phyloP scores from a whole-genome alignment of 768 basidiomycete genomes.

The Imleria badia region DNA sequence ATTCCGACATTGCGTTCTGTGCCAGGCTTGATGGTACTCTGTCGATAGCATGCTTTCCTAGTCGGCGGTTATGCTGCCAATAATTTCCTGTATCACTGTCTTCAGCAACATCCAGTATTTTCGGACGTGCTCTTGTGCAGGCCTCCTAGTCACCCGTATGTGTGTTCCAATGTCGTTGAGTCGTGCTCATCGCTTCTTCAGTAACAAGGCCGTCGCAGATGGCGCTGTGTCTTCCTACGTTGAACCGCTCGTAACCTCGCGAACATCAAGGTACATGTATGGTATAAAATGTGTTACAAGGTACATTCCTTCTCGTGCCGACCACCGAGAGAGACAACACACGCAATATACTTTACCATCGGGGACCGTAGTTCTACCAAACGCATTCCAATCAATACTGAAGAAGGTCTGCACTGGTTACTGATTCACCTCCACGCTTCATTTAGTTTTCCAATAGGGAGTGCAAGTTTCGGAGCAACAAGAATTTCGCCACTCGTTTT shows the following conservation, averaged over 20 bases:
- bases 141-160: slow-evolving; percentile 49
- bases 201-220: slow-evolving; percentile 1
- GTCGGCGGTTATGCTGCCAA: slow-evolving; percentile 52
- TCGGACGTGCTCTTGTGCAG: slow-evolving; percentile 37
- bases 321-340: slow-evolving; percentile 35
- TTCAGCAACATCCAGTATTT: slow-evolving; percentile 29
- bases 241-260: slow-evolving; percentile 44
- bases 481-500: slow-evolving; percentile 18
- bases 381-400: slow-evolving; percentile 40
- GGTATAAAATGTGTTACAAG: slow-evolving; percentile 30
- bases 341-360: slow-evolving; percentile 20
- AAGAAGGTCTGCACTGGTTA: slow-evolving; percentile 17
- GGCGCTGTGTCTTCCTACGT: slow-evolving; percentile 27
- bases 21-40: neutral
- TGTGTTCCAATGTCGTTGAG: neutral
- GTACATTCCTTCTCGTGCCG: slow-evolving; percentile 31
- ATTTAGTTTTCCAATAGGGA: neutral
- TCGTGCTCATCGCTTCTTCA: neutral
- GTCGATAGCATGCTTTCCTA: slow-evolving; percentile 38
- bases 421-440: neutral
- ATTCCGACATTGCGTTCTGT: neutral
- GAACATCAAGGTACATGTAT: slow-evolving; percentile 43
- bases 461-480: slow-evolving; percentile 19
- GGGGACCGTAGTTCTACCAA: slow-evolving; percentile 32
- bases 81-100: slow-evolving; percentile 42